Evolutionary conservation across 192 early-diverging fungal species (phyloP), one percentile per base, ranked within the genome.

Genomic region (Chytriomyces sp.): DNA sequence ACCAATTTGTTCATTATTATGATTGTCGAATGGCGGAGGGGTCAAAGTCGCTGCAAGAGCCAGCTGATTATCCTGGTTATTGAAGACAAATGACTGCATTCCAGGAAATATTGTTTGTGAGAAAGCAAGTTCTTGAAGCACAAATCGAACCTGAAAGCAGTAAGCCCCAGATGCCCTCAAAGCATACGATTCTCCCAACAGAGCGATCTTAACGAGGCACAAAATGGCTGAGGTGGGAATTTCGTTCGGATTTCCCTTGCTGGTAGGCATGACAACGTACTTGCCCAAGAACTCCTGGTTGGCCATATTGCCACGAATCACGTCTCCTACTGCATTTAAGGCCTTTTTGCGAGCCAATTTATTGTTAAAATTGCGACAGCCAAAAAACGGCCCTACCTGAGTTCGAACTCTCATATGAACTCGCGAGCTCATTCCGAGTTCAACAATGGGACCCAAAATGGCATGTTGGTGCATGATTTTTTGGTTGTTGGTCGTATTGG

Each of bases 51-150:
- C 88, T 22, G 93, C 90, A 8, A 99, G 70, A 5, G 92, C 90
- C 22, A 97, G 76, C 77, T 98, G 95, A 4, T 90, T 89, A 75
- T 98, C 96, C 4, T 85, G 79, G 78, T 98, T 99, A 56, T 91
- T 85, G 60, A 90, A 83, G 2, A 74, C 64, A 93, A 83, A 69
- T 89, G 95, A 28, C 88, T 88, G 41, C 37, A 25, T 64, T 5
- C 44, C 52, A 60, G 58, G 1, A 44, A 17, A 37, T 41, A 32
- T 31, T 26, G 25, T 52, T 5, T 6, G 31, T 12, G 7, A 65
- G 12, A 40, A 3, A 5, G 28, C 22, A 0, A 3, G 59, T 7
- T 39, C 10, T 54, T 3, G 22, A 14, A 63, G 39, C 7, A 7
- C 10, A 25, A 8, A 8, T 17, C 14, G 55, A 71, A 86, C 84